Percentiles rank a stretch among this genome's conserved stretches.
Conservation (phyloP, 306 rosid species). For the Dryas alaskensis region DNA sequence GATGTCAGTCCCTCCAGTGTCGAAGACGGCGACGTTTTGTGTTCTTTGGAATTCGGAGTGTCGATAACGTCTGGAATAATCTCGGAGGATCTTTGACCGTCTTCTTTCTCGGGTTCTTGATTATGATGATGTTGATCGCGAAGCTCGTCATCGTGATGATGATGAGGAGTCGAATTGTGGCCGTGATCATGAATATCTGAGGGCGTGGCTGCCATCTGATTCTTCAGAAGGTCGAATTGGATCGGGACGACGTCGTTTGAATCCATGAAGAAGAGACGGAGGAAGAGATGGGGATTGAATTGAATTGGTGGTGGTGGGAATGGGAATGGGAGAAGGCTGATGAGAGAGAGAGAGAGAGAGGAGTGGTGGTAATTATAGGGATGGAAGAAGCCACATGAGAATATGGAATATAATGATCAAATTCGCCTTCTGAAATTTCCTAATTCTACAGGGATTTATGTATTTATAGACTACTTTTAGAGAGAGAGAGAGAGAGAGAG, state of each 20-base stretch:
- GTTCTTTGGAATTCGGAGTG: neutral
- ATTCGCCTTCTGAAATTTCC: neutral
- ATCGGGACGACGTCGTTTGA: neutral
- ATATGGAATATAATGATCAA: neutral
- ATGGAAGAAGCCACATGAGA: neutral
- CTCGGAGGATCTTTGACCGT: too few relatives aligned
- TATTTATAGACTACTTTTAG: too few relatives aligned
- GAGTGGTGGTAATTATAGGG: neutral
- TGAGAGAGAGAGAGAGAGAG: neutral
- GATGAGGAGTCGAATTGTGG: too few relatives aligned
- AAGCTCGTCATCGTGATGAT: too few relatives aligned
- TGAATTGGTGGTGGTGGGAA: too few relatives aligned
- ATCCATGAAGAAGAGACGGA: neutral
- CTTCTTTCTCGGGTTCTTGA: too few relatives aligned
- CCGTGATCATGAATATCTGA: too few relatives aligned
- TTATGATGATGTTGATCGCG: too few relatives aligned
- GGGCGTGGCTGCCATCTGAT: too few relatives aligned
- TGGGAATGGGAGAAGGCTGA: too few relatives aligned
- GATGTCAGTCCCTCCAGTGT: neutral
- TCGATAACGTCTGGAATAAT: too few relatives aligned
- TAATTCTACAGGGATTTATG: neutral
- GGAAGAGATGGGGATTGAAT: neutral
- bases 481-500: neutral
- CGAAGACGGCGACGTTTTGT: conserved; percentile 3
- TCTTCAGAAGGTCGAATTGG: too few relatives aligned